phyloP scores from a whole-genome alignment of 1,139 yeast genomes.

The Suhomyces guaymorum region DNA sequence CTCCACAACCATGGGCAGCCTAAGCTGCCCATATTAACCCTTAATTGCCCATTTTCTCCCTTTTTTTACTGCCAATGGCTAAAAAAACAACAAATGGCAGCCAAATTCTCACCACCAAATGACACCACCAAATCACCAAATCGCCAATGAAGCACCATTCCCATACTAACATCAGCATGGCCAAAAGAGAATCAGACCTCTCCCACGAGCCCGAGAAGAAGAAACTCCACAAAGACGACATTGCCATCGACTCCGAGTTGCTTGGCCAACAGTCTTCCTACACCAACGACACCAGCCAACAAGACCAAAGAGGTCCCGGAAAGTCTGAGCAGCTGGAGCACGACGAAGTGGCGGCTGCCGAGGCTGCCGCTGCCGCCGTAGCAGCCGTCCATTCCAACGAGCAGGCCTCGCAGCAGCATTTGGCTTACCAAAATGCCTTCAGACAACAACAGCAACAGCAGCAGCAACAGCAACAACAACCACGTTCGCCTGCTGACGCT shows the following conservation, averaged over 20 bases:
- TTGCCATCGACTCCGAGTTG: slow-evolving; percentile 50
- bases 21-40: too few relatives aligned
- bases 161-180: slow-evolving; percentile 19
- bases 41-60: too few relatives aligned
- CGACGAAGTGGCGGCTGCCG: slow-evolving; percentile 31
- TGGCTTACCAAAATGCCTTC: slow-evolving; percentile 35
- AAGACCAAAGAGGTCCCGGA: slow-evolving; percentile 12
- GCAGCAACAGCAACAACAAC: slow-evolving; percentile 20
- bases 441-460: slow-evolving; percentile 25
- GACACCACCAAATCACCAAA: background rate
- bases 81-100: too few relatives aligned
- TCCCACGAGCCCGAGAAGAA: slow-evolving; percentile 25
- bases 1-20: too few relatives aligned
- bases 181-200: slow-evolving; percentile 33
- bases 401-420: slow-evolving; percentile 27
- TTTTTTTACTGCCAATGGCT: too few relatives aligned
- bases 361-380: slow-evolving; percentile 38
- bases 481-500: slow-evolving; percentile 12
- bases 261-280: slow-evolving; percentile 47
- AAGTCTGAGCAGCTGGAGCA: slow-evolving; percentile 19
- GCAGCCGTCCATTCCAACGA: slow-evolving; percentile 24
- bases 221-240: slow-evolving; percentile 35
- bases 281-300: slow-evolving; percentile 21
- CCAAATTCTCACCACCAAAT: too few relatives aligned
- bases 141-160: too few relatives aligned